Percentiles rank a stretch among this genome's conserved stretches.
Conservation (phyloP, 1,139 yeast species). For the Debaryomyces coudertii region DNA sequence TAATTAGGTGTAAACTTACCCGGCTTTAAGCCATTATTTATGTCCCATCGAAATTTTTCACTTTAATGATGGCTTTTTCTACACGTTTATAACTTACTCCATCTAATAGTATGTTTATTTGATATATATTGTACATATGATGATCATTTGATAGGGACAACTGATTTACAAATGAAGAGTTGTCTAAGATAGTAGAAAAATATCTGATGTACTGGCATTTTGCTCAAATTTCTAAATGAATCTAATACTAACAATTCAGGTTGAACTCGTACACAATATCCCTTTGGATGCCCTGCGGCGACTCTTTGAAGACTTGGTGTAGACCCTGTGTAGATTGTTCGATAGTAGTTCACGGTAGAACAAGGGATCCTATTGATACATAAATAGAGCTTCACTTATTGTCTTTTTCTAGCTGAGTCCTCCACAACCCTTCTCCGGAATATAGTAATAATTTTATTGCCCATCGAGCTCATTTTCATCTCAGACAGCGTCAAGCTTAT, state of each 20-base stretch:
- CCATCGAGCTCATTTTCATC: neutral
- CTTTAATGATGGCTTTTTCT: neutral
- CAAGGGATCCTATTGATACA: too few species aligned
- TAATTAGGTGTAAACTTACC: conserved; percentile 7
- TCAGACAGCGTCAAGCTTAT: too few species aligned
- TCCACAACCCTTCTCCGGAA: neutral
- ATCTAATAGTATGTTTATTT: neutral
- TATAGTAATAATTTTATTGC: neutral
- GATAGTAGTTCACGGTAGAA: too few species aligned
- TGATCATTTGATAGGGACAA: conserved; percentile 44
- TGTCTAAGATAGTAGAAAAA: conserved; percentile 16
- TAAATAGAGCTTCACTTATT: too few species aligned
- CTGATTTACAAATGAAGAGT: conserved; percentile 25
- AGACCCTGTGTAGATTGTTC: too few species aligned
- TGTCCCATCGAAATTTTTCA: conserved; percentile 4
- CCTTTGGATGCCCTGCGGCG: neutral
- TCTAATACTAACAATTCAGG: conserved; percentile 1
- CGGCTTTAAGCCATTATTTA: conserved; percentile 6
- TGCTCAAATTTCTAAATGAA: neutral
- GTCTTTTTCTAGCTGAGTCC: too few species aligned
- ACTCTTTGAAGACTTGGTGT: too few species aligned
- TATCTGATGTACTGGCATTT: conserved; percentile 12
- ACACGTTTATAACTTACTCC: neutral
- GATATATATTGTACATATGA: conserved; percentile 17
- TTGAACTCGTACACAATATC: neutral